These are phyloP conservation scores for Vitis hybrid DNA, from an alignment of 177 flowering plant species.

Conservation along the genomic window DNA sequence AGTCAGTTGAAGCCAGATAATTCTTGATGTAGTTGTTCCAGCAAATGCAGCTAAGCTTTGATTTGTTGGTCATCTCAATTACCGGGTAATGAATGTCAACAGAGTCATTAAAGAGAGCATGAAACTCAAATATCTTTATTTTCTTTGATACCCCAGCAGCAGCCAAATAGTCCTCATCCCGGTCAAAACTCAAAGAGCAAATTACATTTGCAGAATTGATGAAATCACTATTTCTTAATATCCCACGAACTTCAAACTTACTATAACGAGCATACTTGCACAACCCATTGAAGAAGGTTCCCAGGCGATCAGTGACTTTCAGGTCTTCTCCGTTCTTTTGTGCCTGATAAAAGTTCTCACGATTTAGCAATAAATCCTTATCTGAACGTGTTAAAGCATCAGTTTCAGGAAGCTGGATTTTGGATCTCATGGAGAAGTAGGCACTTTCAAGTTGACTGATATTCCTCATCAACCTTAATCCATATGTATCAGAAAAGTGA, in stretches of 20 bases:
- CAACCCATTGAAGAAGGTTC: slow-evolving; percentile 80
- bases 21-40: slow-evolving; percentile 95
- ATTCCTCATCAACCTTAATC: slow-evolving; percentile 51
- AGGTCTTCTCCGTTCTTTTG: slow-evolving; percentile 24
- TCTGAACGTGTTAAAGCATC: slow-evolving; percentile 41
- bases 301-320: slow-evolving; percentile 45
- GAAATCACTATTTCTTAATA: slow-evolving; percentile 72
- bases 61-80: slow-evolving; percentile 79
- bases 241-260: slow-evolving; percentile 75
- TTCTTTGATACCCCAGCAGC: slow-evolving; percentile 96
- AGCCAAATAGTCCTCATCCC: slow-evolving; percentile 92
- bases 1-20: slow-evolving; percentile 92
- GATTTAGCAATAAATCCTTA: slow-evolving; percentile 46
- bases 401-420: slow-evolving; percentile 38
- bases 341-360: slow-evolving; percentile 26
- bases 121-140: slow-evolving; percentile 86
- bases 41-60: slow-evolving; percentile 81
- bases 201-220: slow-evolving; percentile 84
- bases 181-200: slow-evolving; percentile 92
- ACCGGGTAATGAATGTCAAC: slow-evolving; percentile 93
- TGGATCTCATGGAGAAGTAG: slow-evolving; percentile 80
- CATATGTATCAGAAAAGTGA: slow-evolving; percentile 27
- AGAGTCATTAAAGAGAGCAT: slow-evolving; percentile 59
- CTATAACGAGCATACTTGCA: slow-evolving; percentile 94
- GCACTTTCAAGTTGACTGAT: slow-evolving; percentile 78